Base-by-base conservation (phyloP, 805 yeast genomes). In the Metschnikowia matae region DNA sequence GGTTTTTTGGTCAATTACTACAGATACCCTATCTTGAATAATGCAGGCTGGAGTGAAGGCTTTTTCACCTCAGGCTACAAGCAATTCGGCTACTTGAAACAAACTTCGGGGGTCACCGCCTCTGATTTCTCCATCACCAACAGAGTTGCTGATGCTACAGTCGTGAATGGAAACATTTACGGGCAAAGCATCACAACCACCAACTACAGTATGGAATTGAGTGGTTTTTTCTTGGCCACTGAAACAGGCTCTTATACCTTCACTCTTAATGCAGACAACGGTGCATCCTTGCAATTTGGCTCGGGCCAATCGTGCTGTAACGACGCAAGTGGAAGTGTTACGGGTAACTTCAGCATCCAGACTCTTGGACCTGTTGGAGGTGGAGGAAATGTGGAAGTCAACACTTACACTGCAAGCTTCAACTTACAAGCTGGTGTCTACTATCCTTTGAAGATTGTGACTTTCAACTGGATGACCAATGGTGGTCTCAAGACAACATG, bases 401-500 rank as follows among this genome's bases (percentile, higher is more conserved):
- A 48, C 32, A 31, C 26, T 13, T 31, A 44, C 10, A 48, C 50
- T 3, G 52, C 55, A 4, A 36, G 51, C 2, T 52, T 52, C 23
- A 13, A 31, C 10, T 54, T 55, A n/a, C 15, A 33, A 1, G 48
- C 44, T n/a, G 54, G 53, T 14, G 49, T 46, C 10, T 52, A 47
- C 32, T 55, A 55, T 40, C 57, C 59, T 5, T 45, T 56, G 26
- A 50, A 48, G 26, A 46, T 56, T 23, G 57, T 56, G 40, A 48
- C 42, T 44, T 56, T 56, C 48, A 54, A 56, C 46, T 56, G 59
- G 59, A 18, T n/a, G 44, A 49, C 49, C 7, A 54, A 50, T 36
- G 44, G 48, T 3, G 58, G 58, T 44, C 54, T 54, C n/a, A 21
- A 38, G 6, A 40, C 53, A 23, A 29, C 40, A 2, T 43, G 40